Percentiles rank a stretch among this genome's conserved stretches.
Conservation (phyloP, 2,329 filamentous ascomycete species). For the Pochonia chlamydosporia region DNA sequence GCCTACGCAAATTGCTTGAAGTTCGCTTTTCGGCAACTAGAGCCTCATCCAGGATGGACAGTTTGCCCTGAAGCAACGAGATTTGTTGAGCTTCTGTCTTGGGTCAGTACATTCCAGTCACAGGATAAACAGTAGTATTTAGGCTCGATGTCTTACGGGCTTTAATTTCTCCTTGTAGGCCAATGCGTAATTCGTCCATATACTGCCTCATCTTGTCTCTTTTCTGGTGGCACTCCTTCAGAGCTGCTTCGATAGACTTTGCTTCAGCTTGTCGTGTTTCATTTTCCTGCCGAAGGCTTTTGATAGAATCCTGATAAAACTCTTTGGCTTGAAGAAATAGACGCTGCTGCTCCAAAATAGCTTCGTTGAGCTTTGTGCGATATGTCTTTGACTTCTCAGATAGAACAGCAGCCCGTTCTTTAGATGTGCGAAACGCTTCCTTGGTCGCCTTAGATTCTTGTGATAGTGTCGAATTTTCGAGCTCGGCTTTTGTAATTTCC, state of each 20-base stretch:
- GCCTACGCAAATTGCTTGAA: not conserved
- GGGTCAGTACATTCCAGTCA: not conserved
- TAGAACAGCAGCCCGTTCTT: constrained; percentile 13
- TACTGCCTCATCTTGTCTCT: constrained; percentile 25
- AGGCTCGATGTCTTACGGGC: constrained; percentile 15
- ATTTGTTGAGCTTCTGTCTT: constrained; percentile 19
- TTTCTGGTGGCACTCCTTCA: constrained; percentile 23
- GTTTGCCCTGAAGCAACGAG: constrained; percentile 14
- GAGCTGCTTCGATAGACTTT: constrained; percentile 18
- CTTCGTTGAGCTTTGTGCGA: constrained; percentile 36
- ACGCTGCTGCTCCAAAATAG: constrained; percentile 39
- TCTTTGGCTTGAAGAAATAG: constrained; percentile 30
- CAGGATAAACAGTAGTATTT: not conserved
- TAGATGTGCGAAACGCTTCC: constrained; percentile 17
- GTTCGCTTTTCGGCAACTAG: constrained; percentile 3
- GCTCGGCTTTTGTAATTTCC: constrained; percentile 13
- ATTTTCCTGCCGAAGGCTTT: constrained; percentile 28
- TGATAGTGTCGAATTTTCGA: constrained; percentile 19
- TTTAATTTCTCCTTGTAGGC: constrained; percentile 15
- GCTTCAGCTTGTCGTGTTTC: constrained; percentile 15
- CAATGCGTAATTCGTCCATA: constrained; percentile 20
- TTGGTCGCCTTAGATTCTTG: constrained; percentile 22
- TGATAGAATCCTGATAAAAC: constrained; percentile 26
- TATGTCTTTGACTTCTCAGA: constrained; percentile 29
- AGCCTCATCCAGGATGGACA: constrained; percentile 15